phyloP scores from a whole-genome alignment of 306 rosid species.

The Begonia fuchsioides region DNA sequence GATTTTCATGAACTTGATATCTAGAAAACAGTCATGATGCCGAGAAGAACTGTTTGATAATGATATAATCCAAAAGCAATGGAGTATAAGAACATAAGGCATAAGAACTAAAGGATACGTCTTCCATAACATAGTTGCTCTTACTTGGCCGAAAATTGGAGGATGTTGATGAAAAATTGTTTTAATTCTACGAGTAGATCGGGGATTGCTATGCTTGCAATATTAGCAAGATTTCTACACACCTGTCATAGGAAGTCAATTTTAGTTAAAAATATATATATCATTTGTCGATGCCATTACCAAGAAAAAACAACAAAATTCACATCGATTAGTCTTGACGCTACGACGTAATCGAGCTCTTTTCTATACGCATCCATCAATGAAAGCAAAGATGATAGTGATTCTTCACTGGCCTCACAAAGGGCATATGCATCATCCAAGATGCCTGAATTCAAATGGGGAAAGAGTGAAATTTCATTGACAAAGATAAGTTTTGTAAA shows the following conservation, averaged over 20 bases:
- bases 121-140: constrained; percentile 8
- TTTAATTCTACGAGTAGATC: constrained; percentile 33
- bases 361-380: constrained; percentile 36
- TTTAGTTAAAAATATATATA: neutral
- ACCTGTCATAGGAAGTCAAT: constrained; percentile 21
- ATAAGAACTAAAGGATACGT: neutral
- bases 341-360: constrained; percentile 31
- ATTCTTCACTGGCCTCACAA: constrained; percentile 34
- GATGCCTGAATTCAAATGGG: constrained; percentile 22
- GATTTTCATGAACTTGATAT: too few relatives aligned
- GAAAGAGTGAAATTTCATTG: neutral
- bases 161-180: constrained; percentile 32
- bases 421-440: constrained; percentile 51
- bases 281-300: neutral
- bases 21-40: too few relatives aligned
- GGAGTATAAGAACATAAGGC: neutral
- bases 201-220: constrained; percentile 36
- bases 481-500: neutral
- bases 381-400: constrained; percentile 32
- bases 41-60: too few relatives aligned
- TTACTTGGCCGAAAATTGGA: constrained; percentile 40
- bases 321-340: constrained; percentile 31
- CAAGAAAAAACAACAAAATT: constrained; percentile 6
- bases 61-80: too few relatives aligned
- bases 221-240: constrained; percentile 21